Evolutionary conservation across 768 basidiomycete genomes (phyloP).

Genomic region (Cubamyces lactineus): DNA sequence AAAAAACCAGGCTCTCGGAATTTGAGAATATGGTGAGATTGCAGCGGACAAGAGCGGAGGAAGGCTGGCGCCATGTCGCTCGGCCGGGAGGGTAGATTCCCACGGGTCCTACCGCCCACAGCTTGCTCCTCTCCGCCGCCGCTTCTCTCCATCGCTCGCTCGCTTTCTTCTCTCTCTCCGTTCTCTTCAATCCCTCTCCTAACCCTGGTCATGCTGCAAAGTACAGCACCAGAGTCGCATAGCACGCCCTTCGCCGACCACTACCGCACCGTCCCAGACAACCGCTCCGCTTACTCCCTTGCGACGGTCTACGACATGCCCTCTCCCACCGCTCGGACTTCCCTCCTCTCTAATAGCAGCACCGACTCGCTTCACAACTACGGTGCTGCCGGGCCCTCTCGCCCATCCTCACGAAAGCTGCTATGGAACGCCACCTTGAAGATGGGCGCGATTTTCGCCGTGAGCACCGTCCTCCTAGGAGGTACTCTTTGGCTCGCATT

Average conservation of each 20-base stretch:
- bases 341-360: slow-evolving; percentile 27
- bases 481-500: slow-evolving; percentile 81
- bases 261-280: slow-evolving; percentile 30
- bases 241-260: slow-evolving; percentile 20
- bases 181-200: not conserved
- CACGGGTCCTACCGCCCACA: not conserved
- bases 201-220: slow-evolving; percentile 2
- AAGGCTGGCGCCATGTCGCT: not conserved
- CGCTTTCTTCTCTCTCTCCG: not conserved
- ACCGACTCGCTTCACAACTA: slow-evolving; percentile 38
- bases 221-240: slow-evolving; percentile 1
- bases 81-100: not conserved
- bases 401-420: slow-evolving; percentile 53
- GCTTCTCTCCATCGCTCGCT: slow-evolving; percentile 1
- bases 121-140: slow-evolving; percentile 1
- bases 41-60: not conserved
- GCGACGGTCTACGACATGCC: slow-evolving; percentile 50
- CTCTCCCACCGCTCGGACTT: slow-evolving; percentile 41
- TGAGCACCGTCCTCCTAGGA: slow-evolving; percentile 71
- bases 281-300: slow-evolving; percentile 64
- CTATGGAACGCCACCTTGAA: slow-evolving; percentile 83
- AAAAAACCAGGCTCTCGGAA: not conserved
- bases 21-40: too few species aligned
- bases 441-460: slow-evolving; percentile 76
- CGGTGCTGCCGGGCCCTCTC: slow-evolving; percentile 47